A percentile compares a stretch with the other conserved stretches of the same genome.
These are phyloP conservation scores for Amauroascus verrucosus DNA, from an alignment of 2,329 filamentous ascomycete genomes.

Conservation along the genomic window DNA sequence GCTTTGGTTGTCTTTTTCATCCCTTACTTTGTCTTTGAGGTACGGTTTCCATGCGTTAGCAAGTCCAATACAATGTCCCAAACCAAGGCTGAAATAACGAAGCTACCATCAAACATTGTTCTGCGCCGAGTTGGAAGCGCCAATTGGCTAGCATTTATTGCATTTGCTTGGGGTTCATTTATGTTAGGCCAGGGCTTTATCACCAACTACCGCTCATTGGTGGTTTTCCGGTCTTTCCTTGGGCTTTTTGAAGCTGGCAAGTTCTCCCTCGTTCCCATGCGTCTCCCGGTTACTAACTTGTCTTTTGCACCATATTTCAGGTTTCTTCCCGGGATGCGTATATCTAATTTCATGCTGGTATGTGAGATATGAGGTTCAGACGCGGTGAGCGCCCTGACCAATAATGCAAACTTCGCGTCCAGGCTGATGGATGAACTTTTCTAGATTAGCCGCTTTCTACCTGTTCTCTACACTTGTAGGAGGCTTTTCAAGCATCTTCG, in stretches of 20 bases:
- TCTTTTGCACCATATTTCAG: slow-evolving; percentile 11
- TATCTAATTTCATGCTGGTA: slow-evolving; percentile 40
- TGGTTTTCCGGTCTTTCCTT: slow-evolving; percentile 35
- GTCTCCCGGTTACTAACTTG: slow-evolving; percentile 17
- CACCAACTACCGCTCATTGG: slow-evolving; percentile 29
- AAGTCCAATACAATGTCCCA: no score
- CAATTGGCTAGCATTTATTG: slow-evolving; percentile 15
- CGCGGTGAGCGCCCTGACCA: slow-evolving; percentile 44
- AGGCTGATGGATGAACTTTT: background rate
- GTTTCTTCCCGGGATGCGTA: slow-evolving; percentile 38
- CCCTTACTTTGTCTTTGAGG: slow-evolving; percentile 19
- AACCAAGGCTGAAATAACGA: no score
- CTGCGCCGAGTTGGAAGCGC: slow-evolving; percentile 16
- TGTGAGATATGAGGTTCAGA: slow-evolving; percentile 54
- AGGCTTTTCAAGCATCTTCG: slow-evolving; percentile 25
- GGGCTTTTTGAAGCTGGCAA: slow-evolving; percentile 37
- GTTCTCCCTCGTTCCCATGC: slow-evolving; percentile 14
- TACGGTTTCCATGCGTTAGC: no score
- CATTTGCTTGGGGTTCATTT: slow-evolving; percentile 14
- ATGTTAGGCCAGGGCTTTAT: slow-evolving; percentile 15
- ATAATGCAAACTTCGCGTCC: background rate
- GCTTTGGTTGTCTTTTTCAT: slow-evolving; percentile 17
- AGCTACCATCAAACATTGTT: slow-evolving; percentile 16
- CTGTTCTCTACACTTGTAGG: slow-evolving; percentile 10
- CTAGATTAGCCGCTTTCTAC: slow-evolving; percentile 14